These are phyloP conservation scores for Neocucurbitaria cava DNA, from an alignment of 2,329 filamentous ascomycete species.

Conservation along the genomic window DNA sequence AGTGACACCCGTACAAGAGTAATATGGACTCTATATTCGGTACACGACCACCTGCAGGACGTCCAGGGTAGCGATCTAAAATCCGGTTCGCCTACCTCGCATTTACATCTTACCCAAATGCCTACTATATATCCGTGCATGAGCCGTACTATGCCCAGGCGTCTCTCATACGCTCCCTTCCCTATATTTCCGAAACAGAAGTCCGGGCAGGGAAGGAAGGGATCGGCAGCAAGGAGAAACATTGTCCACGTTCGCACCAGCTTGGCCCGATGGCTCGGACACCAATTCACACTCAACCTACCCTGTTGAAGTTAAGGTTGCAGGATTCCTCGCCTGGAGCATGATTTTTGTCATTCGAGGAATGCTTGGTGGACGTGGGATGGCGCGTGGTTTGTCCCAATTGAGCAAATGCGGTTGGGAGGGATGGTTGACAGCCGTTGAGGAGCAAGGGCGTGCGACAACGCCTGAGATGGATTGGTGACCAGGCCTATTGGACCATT, in stretches of 20 bases:
- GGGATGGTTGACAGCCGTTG: constrained; percentile 20
- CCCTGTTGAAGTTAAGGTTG: constrained; percentile 9
- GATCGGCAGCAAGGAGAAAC: constrained; percentile 44
- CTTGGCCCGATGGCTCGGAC: constrained; percentile 22
- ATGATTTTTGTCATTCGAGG: constrained; percentile 22
- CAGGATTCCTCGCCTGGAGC: constrained; percentile 27
- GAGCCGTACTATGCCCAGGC: background rate
- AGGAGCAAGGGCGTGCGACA: constrained; percentile 28
- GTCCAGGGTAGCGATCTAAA: constrained; percentile 17
- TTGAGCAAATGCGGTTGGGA: constrained; percentile 17
- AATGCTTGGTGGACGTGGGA: constrained; percentile 20
- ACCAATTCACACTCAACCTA: constrained; percentile 8
- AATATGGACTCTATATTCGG: constrained; percentile 16
- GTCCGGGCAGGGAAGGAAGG: constrained; percentile 29
- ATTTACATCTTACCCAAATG: constrained; percentile 17
- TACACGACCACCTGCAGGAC: constrained; percentile 12
- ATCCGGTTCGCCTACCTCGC: constrained; percentile 26
- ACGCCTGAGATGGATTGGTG: constrained; percentile 5
- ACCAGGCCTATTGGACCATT: constrained; percentile 1
- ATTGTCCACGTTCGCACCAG: constrained; percentile 26
- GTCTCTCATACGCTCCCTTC: constrained; percentile 10
- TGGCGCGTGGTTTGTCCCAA: constrained; percentile 5
- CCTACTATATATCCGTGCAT: constrained; percentile 28
- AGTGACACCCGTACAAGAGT: constrained; percentile 1
- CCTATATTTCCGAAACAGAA: constrained; percentile 33